Base-by-base conservation (phyloP, 129 eudicot species). In the Ambrosia artemisiifolia region DNA sequence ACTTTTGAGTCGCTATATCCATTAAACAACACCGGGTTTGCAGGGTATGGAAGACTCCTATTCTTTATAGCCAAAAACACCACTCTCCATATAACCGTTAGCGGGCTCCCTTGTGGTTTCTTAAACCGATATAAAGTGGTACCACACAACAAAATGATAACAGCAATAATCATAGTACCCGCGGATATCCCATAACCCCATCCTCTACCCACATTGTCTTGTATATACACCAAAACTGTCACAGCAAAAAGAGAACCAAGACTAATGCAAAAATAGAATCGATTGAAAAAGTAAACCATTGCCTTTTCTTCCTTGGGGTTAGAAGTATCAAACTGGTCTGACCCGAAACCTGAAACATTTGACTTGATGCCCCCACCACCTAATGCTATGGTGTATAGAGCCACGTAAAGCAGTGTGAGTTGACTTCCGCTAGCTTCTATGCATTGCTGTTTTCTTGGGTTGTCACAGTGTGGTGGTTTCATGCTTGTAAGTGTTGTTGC, bases 301-400 rank as follows among this genome's bases (percentile, higher is more conserved):
- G 85, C 75, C 80, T 86, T 90, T 72, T 86, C 93, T 65, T 94
- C 97, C 70, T 84, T 83, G 0, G 98, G 96, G 49, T 88, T 72
- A 1, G 90, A 80, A 42, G 77, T 44, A 76, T 94, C 98, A 62
- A 94, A 94, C 75, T 94, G 98, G 72, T 94, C 98, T 0, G 98
- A 85, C 18, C 98, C 98, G 16, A 94, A 94, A 30, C 98, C 98
- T 1, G 98, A 94, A 73, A 94, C 98, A 35, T 94, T 94, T 12
- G 98, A 87, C 71, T 94, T 94, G 74, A 94, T 94, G 28, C 98
- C 98, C 0, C 98, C 98, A 2, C 89, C 98, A n/a, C 98, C 98
- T 6, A 94, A 63, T 35, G 98, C 95, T 28, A 90, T 84, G 57
- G 96, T 94, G 88, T 90, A 90, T 64, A 94, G 98, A n/a, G 98